Evolutionary conservation across 2,329 filamentous ascomycete genomes (phyloP), one percentile per base, ranked within the genome.

Genomic region (Tothia fuscella): DNA sequence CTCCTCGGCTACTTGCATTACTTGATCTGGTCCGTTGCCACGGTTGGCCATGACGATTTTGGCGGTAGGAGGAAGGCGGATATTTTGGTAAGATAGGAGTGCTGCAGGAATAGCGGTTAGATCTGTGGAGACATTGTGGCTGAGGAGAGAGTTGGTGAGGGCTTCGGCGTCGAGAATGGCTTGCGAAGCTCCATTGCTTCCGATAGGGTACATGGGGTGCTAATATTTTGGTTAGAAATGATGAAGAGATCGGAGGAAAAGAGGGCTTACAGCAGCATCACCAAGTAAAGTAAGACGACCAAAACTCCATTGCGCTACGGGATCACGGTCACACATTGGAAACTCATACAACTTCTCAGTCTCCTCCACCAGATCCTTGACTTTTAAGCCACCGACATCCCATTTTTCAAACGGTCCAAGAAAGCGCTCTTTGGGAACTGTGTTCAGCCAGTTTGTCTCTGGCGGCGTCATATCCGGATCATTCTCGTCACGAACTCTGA

Each of bases 1-100:
- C 48, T 67, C 63, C 44, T 67, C 58, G 2, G 61, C 63, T 28
- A 68, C 50, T 46, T 67, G 62, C 50, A 68, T 45, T 4, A 68
- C 63, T 47, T 67, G 64, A 47, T 68, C 63, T 3, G 64, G 63
- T 1, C 65, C 64, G 41, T 66, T 66, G 1, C 60, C 63, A 16
- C 64, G 54, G 48, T 68, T 68, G 6, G 64, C 64, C 55, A 64
- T 62, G 16, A 67, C 61, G 14, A 67, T 68, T 46, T 63, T 62
- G 2, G 64, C 57, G 3, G 64, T 68, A 0, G 62, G 57, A 6
- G 64, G 64, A 2, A 67, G 46, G 3, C 64, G 51, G 22, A 56
- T 51, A 6, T 56, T 48, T 49, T 67, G 58, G 43, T 67, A 68
- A 9, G 48, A 50, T 25, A 55, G 51, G 31, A 67, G 47, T 1